Evolutionary conservation across 1,284 basidiomycete genomes (phyloP).

Genomic region (Apiotrichum domesticum): DNA sequence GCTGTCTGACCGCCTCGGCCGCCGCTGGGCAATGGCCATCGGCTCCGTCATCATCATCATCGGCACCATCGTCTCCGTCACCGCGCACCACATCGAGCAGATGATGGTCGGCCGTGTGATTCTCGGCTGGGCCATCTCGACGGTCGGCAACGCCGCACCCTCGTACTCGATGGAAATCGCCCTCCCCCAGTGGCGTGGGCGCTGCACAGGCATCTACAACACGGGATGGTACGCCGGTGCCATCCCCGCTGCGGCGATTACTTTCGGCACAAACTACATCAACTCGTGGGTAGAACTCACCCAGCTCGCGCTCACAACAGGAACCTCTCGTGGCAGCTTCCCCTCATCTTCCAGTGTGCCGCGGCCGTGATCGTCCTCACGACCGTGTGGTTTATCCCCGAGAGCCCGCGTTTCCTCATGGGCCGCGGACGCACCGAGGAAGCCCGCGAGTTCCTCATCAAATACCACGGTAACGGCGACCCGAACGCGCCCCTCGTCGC

Average conservation of each 20-base stretch:
- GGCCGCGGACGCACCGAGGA: constrained; percentile 51
- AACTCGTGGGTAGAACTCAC: too few species aligned
- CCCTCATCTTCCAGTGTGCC: constrained; percentile 24
- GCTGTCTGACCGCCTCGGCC: neutral
- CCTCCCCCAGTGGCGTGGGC: constrained; percentile 59
- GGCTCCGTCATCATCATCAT: constrained; percentile 50
- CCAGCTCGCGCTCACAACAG: too few species aligned
- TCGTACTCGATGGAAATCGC: constrained; percentile 53
- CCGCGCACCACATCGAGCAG: constrained; percentile 23
- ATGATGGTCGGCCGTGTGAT: constrained; percentile 45
- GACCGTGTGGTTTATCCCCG: constrained; percentile 21
- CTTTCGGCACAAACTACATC: constrained; percentile 18
- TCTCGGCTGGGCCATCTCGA: constrained; percentile 44
- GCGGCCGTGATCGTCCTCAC: constrained; percentile 8
- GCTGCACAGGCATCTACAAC: constrained; percentile 49
- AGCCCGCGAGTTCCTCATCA: constrained; percentile 65
- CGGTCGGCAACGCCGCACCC: constrained; percentile 51
- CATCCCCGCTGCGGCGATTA: constrained; percentile 15
- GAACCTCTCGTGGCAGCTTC: constrained; percentile 26
- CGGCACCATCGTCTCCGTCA: constrained; percentile 39
- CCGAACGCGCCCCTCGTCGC: constrained; percentile 42
- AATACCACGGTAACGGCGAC: constrained; percentile 51
- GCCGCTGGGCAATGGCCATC: constrained; percentile 54
- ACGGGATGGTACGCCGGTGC: constrained; percentile 34
- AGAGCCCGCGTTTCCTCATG: constrained; percentile 26